Conservation (phyloP, 257 asterid species). For the Schizonepeta tenuifolia region DNA sequence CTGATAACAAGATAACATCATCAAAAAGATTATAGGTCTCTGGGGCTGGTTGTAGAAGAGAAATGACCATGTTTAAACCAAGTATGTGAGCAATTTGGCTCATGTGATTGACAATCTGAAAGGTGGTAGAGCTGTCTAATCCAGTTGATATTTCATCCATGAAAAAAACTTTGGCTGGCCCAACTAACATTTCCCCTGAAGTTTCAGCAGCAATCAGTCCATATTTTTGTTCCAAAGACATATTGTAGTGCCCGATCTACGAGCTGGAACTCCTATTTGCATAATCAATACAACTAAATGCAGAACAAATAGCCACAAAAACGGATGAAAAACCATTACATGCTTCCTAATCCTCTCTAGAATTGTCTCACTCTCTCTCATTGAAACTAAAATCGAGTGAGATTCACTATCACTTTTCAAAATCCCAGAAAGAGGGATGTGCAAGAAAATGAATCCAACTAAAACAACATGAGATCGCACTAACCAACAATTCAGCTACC, state of each 20-base stretch:
- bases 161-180: constrained; percentile 47
- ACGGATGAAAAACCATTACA: no score
- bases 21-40: constrained; percentile 63
- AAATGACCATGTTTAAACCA: constrained; percentile 47
- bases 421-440: no score
- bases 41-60: constrained; percentile 66
- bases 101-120: constrained; percentile 51
- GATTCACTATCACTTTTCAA: background rate
- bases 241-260: no score
- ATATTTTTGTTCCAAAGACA: no score
- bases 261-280: no score
- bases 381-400: background rate
- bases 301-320: background rate
- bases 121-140: constrained; percentile 63
- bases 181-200: constrained; percentile 64
- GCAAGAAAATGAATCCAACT: background rate
- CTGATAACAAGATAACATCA: constrained; percentile 52
- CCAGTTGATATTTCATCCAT: constrained; percentile 69
- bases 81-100: constrained; percentile 47
- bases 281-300: background rate
- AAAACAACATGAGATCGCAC: background rate
- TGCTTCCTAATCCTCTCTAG: background rate
- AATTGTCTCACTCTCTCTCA: no score
- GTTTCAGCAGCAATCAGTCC: background rate
- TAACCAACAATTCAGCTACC: background rate